Conservation (phyloP, 1,284 basidiomycete species). For the Sporisorium reilianum region DNA sequence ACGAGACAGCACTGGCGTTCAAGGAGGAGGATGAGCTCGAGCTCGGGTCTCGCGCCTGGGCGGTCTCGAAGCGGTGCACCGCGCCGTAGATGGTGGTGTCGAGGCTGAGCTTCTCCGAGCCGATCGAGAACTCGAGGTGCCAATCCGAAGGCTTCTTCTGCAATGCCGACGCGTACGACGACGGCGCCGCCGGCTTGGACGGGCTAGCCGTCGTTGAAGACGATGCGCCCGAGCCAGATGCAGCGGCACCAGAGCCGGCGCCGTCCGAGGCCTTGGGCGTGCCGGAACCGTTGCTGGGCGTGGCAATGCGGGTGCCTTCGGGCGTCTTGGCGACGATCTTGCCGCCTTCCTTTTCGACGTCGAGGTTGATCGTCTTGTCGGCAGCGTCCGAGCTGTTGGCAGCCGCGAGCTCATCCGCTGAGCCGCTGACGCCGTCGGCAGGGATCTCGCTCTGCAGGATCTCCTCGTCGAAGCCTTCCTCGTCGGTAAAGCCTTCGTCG, state of each 20-base stretch:
- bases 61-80: conserved; percentile 85
- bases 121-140: conserved; percentile 95
- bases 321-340: conserved; percentile 95
- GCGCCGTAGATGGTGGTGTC: conserved; percentile 96
- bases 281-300: conserved; percentile 75
- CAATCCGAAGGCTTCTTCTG: conserved; percentile 92
- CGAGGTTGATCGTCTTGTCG: conserved; percentile 61
- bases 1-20: conserved; percentile 9
- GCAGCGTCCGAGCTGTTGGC: conserved; percentile 26
- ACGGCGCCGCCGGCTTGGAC: conserved; percentile 56
- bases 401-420: conserved; percentile 11
- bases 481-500: conserved; percentile 56
- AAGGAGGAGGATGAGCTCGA: conserved; percentile 8
- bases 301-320: conserved; percentile 91
- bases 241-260: conserved; percentile 59
- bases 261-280: conserved; percentile 45
- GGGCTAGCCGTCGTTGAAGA: conserved; percentile 31
- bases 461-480: conserved; percentile 61
- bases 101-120: conserved; percentile 82
- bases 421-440: conserved; percentile 32
- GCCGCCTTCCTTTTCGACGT: conserved; percentile 58
- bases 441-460: conserved; percentile 57
- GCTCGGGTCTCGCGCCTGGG: conserved; percentile 19
- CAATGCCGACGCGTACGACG: conserved; percentile 91
- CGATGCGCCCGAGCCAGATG: conserved; percentile 23